A percentile compares a stretch with the other conserved stretches of the same genome.
These are phyloP conservation scores for Podaxis sp. DNA, from an alignment of 768 basidiomycete species.

Conservation along the genomic window DNA sequence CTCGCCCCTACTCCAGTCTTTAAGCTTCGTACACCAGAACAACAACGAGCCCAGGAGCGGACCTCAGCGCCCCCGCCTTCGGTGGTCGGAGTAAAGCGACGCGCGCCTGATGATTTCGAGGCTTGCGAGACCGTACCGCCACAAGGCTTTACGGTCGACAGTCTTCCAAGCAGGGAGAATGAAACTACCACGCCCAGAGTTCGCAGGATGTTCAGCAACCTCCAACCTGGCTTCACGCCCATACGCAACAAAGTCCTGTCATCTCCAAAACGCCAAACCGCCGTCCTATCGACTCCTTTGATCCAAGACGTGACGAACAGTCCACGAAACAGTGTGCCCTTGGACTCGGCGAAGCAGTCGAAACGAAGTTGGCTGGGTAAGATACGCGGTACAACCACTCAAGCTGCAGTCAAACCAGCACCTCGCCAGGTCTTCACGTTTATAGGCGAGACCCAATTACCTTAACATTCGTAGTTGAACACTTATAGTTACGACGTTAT, in stretches of 20 bases:
- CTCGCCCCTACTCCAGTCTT: slow-evolving; percentile 40
- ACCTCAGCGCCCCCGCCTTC: slow-evolving; percentile 31
- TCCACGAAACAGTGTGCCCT: slow-evolving; percentile 35
- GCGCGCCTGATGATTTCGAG: slow-evolving; percentile 77
- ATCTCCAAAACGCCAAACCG: slow-evolving; percentile 47
- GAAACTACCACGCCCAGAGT: slow-evolving; percentile 56
- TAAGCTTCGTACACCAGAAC: slow-evolving; percentile 53
- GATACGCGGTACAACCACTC: slow-evolving; percentile 49
- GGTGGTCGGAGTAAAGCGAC: slow-evolving; percentile 66
- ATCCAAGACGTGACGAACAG: slow-evolving; percentile 68
- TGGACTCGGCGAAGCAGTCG: slow-evolving; percentile 38
- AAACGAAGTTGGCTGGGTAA: slow-evolving; percentile 75
- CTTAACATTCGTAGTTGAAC: neutral
- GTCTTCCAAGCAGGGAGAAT: slow-evolving; percentile 40
- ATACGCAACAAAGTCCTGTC: slow-evolving; percentile 49
- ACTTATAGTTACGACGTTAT: neutral
- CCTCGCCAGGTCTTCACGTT: slow-evolving; percentile 9
- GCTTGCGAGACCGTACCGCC: slow-evolving; percentile 51
- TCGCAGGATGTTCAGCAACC: slow-evolving; percentile 53
- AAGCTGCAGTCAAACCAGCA: slow-evolving; percentile 21
- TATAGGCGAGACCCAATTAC: neutral
- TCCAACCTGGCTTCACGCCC: slow-evolving; percentile 73
- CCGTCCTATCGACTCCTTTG: slow-evolving; percentile 34
- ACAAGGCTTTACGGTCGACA: slow-evolving; percentile 63
- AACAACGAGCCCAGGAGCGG: slow-evolving; percentile 23